phyloP scores from a whole-genome alignment of 257 asterid genomes.

The Ilex aquifolium region DNA sequence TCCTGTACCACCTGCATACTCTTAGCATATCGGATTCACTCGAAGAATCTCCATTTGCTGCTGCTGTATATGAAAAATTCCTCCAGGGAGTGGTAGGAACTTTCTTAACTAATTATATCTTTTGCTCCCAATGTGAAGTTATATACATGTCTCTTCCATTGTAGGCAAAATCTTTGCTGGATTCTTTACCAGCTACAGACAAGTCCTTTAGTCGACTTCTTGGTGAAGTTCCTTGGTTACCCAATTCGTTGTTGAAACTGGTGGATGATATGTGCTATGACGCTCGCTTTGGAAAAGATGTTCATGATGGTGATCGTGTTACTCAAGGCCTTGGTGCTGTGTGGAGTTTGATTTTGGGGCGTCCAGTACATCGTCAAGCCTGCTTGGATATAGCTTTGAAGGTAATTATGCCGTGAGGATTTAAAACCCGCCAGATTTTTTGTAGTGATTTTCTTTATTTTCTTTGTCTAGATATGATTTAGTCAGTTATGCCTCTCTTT shows the following conservation, averaged over 20 bases:
- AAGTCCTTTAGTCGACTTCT: slow-evolving; percentile 92
- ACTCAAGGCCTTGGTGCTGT: slow-evolving; percentile 97
- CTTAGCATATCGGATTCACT: slow-evolving; percentile 55
- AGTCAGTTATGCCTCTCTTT: too few species aligned
- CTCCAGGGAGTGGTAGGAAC: slow-evolving; percentile 78
- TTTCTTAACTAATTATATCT: slow-evolving; percentile 12
- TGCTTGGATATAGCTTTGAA: slow-evolving; percentile 88
- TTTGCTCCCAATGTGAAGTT: slow-evolving; percentile 6
- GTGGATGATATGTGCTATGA: slow-evolving; percentile 65
- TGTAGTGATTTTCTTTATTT: slow-evolving; percentile 6
- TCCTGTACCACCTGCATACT: slow-evolving; percentile 75
- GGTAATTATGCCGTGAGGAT: slow-evolving; percentile 37
- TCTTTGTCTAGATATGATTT: too few species aligned
- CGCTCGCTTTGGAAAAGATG: slow-evolving; percentile 48
- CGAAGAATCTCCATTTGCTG: slow-evolving; percentile 44
- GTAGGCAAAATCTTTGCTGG: slow-evolving; percentile 76
- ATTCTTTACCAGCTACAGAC: slow-evolving; percentile 82
- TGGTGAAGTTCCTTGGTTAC: slow-evolving; percentile 83
- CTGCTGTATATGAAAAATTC: slow-evolving; percentile 66
- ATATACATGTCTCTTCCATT: slow-evolving; percentile 29
- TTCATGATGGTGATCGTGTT: slow-evolving; percentile 79
- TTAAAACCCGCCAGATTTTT: slow-evolving; percentile 8
- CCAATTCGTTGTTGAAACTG: slow-evolving; percentile 73
- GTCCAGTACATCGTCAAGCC: slow-evolving; percentile 79
- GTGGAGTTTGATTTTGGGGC: slow-evolving; percentile 85